Evolutionary conservation across 257 asterid species (phyloP).

Genomic region (Ocimum tenuiflorum): DNA sequence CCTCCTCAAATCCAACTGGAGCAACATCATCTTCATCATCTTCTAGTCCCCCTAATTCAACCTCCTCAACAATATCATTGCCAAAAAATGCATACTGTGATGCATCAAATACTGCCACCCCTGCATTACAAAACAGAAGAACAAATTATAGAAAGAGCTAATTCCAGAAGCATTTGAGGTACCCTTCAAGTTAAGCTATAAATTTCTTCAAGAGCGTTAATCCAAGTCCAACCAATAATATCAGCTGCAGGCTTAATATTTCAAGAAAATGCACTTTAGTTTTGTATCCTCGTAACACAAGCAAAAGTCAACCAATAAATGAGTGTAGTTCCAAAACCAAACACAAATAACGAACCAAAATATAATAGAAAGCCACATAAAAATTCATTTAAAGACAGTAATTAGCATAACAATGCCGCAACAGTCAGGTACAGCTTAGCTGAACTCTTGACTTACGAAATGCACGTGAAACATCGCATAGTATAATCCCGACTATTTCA

Average conservation of each 20-base stretch:
- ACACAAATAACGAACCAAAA: neutral
- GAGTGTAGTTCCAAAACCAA: neutral
- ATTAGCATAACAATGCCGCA: neutral
- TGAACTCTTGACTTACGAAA: too few relatives aligned
- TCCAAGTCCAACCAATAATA: neutral
- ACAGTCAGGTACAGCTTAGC: neutral
- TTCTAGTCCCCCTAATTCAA: conserved; percentile 91
- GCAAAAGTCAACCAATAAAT: conserved; percentile 13
- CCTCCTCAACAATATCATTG: conserved; percentile 66
- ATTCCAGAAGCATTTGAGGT: conserved; percentile 9
- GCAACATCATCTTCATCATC: conserved; percentile 65
- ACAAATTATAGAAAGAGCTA: neutral
- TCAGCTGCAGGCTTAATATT: neutral
- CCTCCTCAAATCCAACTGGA: conserved; percentile 50
- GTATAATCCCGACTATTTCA: neutral
- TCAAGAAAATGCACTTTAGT: neutral
- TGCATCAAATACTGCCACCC: conserved; percentile 62
- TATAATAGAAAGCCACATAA: neutral
- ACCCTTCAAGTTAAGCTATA: neutral
- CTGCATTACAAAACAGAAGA: conserved; percentile 28
- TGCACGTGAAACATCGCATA: too few relatives aligned
- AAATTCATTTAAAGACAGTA: neutral
- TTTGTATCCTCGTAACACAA: neutral
- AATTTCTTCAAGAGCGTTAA: neutral
- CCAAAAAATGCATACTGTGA: conserved; percentile 95